Conservation (phyloP, 495 filamentous ascomycete genomes). For the Aspergillus funiculosus region DNA sequence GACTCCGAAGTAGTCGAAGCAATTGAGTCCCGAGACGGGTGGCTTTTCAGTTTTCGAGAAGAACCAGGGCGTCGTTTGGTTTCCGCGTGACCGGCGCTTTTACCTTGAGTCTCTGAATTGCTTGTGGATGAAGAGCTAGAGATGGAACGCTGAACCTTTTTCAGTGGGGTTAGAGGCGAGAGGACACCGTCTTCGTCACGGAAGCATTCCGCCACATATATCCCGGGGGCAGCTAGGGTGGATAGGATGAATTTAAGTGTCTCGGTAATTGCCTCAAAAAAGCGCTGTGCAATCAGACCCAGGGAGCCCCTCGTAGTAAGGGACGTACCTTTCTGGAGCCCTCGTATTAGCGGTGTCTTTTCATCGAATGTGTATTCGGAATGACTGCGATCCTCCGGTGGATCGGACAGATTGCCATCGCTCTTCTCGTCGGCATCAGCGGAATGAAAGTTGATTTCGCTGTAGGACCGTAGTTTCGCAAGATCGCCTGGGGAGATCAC, state of each 20-base stretch:
- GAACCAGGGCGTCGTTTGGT: constrained; percentile 30
- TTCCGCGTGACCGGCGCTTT: constrained; percentile 25
- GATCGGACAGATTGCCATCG: constrained; percentile 27
- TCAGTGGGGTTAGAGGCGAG: constrained; percentile 59
- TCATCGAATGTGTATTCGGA: constrained; percentile 50
- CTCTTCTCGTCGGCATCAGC: constrained; percentile 29
- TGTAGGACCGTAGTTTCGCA: constrained; percentile 46
- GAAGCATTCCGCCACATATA: constrained; percentile 74
- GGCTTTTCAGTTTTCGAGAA: constrained; percentile 34
- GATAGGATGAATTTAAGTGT: constrained; percentile 71
- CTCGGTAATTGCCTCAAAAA: constrained; percentile 55
- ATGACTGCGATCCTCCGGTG: constrained; percentile 26
- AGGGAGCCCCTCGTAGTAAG: constrained; percentile 52
- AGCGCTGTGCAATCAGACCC: constrained; percentile 35
- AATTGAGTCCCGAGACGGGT: constrained; percentile 36
- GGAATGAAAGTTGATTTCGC: constrained; percentile 36
- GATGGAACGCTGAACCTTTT: constrained; percentile 49
- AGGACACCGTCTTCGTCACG: constrained; percentile 71
- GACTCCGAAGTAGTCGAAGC: constrained; percentile 46
- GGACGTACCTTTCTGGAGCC: constrained; percentile 42
- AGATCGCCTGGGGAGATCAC: constrained; percentile 39
- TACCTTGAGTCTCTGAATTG: constrained; percentile 24
- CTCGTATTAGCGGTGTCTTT: constrained; percentile 56
- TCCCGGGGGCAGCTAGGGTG: constrained; percentile 67
- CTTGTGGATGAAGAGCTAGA: constrained; percentile 21